Conservation (phyloP, 129 eudicot genomes). For the Saposhnikovia divaricata region DNA sequence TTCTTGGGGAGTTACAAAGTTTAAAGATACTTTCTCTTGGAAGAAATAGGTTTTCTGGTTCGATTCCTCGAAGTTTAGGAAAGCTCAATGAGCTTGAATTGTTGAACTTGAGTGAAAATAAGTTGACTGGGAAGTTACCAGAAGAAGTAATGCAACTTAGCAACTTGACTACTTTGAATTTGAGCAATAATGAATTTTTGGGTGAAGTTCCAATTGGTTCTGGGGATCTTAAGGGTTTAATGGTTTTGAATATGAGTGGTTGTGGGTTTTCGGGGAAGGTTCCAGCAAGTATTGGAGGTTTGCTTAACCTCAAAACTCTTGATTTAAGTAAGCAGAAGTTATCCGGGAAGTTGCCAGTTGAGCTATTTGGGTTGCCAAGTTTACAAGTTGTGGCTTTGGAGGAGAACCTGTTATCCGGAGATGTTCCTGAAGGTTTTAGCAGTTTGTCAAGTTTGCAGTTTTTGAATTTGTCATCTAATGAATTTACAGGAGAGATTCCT, state of each 20-base stretch:
- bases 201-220: constrained; percentile 22
- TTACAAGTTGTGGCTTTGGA: constrained; percentile 58
- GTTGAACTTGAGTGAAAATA: constrained; percentile 53
- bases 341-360: constrained; percentile 62
- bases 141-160: constrained; percentile 36
- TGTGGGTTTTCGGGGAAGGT: constrained; percentile 58
- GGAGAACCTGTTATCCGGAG: constrained; percentile 53
- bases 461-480: constrained; percentile 61
- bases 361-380: constrained; percentile 63
- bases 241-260: constrained; percentile 56
- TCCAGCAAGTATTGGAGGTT: constrained; percentile 39
- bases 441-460: constrained; percentile 50
- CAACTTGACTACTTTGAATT: constrained; percentile 51
- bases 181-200: constrained; percentile 46
- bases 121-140: constrained; percentile 48
- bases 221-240: constrained; percentile 37
- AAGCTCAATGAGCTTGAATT: constrained; percentile 27
- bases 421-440: constrained; percentile 80
- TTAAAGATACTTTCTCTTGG: constrained; percentile 44
- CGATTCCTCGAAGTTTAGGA: constrained; percentile 37
- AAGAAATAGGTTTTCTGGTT: constrained; percentile 43
- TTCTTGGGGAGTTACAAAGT: constrained; percentile 28
- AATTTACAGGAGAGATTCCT: constrained; percentile 58
- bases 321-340: constrained; percentile 78
- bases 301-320: constrained; percentile 43